Percentiles rank a stretch among this genome's conserved stretches.
phyloP scores from a whole-genome alignment of 768 basidiomycete species.

The Kwoniella bestiolae region DNA sequence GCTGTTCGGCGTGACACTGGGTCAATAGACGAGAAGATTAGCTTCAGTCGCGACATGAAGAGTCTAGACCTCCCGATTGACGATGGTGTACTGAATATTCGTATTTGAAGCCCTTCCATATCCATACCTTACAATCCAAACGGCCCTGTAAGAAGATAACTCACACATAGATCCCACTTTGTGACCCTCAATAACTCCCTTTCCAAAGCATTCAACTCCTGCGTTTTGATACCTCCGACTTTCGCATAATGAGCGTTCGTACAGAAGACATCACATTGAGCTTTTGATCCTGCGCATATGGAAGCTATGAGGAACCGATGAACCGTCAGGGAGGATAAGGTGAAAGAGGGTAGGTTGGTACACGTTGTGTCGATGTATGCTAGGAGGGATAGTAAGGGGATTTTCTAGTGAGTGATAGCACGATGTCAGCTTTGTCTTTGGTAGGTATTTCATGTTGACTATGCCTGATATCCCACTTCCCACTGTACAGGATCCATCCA shows the following conservation, averaged over 20 bases:
- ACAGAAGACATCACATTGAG: conserved; percentile 92
- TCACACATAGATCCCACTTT: conserved; percentile 90
- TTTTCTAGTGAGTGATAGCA: conserved; percentile 41
- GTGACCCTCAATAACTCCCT: conserved; percentile 88
- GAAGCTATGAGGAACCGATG: conserved; percentile 97
- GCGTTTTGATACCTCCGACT: conserved; percentile 89
- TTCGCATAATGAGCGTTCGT: conserved; percentile 93
- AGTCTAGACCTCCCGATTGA: no score
- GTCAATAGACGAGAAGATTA: conserved; percentile 38
- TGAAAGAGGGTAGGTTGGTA: conserved; percentile 81
- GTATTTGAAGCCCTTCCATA: no score
- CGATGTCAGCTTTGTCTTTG: not conserved
- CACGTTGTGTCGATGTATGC: conserved; percentile 67
- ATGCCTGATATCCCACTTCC: no score
- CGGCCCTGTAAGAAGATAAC: no score
- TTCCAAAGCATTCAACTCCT: conserved; percentile 92
- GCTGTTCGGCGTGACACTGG: conserved; percentile 85
- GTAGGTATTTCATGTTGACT: no score
- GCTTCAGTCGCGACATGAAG: no score
- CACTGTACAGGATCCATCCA: no score
- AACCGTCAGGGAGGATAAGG: conserved; percentile 90
- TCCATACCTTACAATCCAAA: no score
- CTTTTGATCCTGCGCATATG: conserved; percentile 89
- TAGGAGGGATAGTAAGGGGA: conserved; percentile 56
- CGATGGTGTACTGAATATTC: no score